A percentile compares a stretch with the other conserved stretches of the same genome.
Conservation (phyloP, 2,329 filamentous ascomycete genomes). For the Capronia coronata region DNA sequence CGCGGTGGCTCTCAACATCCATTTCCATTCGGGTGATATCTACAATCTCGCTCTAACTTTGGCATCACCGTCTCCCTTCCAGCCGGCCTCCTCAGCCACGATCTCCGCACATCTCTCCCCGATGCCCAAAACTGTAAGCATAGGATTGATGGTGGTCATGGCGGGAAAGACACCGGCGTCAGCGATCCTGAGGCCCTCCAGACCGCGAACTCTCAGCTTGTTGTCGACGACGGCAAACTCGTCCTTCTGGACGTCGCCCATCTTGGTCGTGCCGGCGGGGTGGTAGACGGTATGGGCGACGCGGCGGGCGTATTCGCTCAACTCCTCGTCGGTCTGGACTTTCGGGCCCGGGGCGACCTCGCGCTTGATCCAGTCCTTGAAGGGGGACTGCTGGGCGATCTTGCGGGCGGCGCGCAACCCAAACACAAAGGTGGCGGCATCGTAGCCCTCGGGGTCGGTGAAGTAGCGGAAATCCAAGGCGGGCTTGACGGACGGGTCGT, state of each 20-base stretch:
- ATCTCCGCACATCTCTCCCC: constrained; percentile 81
- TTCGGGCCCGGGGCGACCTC: constrained; percentile 72
- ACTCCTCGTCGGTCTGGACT: constrained; percentile 68
- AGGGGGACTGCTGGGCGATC: constrained; percentile 67
- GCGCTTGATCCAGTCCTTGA: constrained; percentile 74
- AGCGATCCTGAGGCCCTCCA: constrained; percentile 69
- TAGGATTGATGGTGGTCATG: constrained; percentile 81
- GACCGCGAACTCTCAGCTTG: constrained; percentile 62
- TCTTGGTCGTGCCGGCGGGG: constrained; percentile 82
- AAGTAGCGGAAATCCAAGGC: constrained; percentile 86
- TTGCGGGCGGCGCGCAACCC: constrained; percentile 71
- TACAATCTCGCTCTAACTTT: constrained; percentile 7
- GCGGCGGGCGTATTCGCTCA: constrained; percentile 72
- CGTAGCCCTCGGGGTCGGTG: constrained; percentile 77
- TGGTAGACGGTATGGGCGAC: constrained; percentile 88
- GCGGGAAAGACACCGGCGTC: constrained; percentile 85
- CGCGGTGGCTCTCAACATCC: no score
- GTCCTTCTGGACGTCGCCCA: constrained; percentile 68
- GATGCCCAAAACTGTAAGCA: constrained; percentile 79
- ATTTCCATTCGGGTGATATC: no score
- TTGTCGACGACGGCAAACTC: constrained; percentile 72
- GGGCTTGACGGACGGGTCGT: constrained; percentile 70
- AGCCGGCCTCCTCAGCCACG: constrained; percentile 66
- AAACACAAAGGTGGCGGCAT: constrained; percentile 71
- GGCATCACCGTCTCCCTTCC: constrained; percentile 39